phyloP scores from a whole-genome alignment of 2,329 filamentous ascomycete species.

The Hysterium pulicare region DNA sequence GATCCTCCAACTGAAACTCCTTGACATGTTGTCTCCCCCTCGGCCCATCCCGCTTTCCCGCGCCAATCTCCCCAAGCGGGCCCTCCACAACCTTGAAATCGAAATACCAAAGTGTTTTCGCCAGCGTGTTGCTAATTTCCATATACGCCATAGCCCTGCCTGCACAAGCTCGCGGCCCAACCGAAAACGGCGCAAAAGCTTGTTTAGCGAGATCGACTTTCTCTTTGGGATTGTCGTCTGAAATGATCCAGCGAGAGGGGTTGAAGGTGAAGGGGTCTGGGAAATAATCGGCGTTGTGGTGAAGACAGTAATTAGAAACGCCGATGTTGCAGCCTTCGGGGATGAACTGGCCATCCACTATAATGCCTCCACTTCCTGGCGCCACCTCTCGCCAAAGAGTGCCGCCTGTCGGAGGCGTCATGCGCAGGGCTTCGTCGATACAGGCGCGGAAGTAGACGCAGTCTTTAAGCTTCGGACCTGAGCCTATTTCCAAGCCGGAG shows the following conservation, averaged over 20 bases:
- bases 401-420: conserved; percentile 21
- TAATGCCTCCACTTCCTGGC: conserved; percentile 11
- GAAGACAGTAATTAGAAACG: conserved; percentile 9
- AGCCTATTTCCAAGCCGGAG: conserved; percentile 15
- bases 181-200: neutral
- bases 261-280: conserved; percentile 10
- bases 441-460: conserved; percentile 28
- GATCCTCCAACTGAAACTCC: conserved; percentile 2
- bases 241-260: conserved; percentile 7
- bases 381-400: conserved; percentile 20
- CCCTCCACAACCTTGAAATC: neutral
- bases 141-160: neutral
- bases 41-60: neutral
- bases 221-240: neutral
- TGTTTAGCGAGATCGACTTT: neutral
- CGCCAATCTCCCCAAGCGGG: neutral
- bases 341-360: conserved; percentile 17
- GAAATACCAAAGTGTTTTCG: neutral
- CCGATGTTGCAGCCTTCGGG: conserved; percentile 11
- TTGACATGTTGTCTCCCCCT: neutral
- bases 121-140: neutral
- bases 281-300: conserved; percentile 21
- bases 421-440: conserved; percentile 31
- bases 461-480: conserved; percentile 15
- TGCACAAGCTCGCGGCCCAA: neutral